Conservation (phyloP, 2,329 filamentous ascomycete genomes). For the Exserohilum rostratum region DNA sequence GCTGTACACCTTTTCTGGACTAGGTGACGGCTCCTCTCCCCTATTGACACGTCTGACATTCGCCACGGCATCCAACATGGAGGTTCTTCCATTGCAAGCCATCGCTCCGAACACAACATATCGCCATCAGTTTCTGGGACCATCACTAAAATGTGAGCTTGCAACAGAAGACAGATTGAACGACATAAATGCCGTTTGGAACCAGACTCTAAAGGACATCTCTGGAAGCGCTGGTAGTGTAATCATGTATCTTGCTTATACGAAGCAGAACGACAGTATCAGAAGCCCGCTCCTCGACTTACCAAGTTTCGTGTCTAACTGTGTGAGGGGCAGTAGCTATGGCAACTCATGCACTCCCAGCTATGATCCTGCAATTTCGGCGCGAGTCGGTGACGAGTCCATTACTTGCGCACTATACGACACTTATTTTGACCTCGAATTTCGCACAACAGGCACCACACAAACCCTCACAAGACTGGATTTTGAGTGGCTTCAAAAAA, state of each 20-base stretch:
- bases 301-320: background rate
- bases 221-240: too few relatives aligned
- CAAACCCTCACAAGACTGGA: background rate
- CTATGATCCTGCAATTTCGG: background rate
- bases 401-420: background rate
- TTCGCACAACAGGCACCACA: background rate
- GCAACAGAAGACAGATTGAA: background rate
- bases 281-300: too few relatives aligned
- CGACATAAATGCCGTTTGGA: background rate
- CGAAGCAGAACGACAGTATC: too few relatives aligned
- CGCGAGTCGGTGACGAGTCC: background rate
- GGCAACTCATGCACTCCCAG: background rate
- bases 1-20: background rate
- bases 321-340: background rate
- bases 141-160: background rate
- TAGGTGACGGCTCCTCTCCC: background rate
- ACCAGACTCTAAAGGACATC: background rate
- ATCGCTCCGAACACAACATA: background rate
- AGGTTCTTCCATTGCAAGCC: background rate
- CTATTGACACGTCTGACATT: background rate
- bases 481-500: too few relatives aligned
- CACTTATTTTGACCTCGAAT: background rate
- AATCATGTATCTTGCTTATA: too few relatives aligned
- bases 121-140: background rate
- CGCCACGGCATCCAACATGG: background rate